Evolutionary conservation across 225 moss, liverwort and hornwort species (phyloP).

Genomic region (Bryoerythrophyllum caledonicum): DNA sequence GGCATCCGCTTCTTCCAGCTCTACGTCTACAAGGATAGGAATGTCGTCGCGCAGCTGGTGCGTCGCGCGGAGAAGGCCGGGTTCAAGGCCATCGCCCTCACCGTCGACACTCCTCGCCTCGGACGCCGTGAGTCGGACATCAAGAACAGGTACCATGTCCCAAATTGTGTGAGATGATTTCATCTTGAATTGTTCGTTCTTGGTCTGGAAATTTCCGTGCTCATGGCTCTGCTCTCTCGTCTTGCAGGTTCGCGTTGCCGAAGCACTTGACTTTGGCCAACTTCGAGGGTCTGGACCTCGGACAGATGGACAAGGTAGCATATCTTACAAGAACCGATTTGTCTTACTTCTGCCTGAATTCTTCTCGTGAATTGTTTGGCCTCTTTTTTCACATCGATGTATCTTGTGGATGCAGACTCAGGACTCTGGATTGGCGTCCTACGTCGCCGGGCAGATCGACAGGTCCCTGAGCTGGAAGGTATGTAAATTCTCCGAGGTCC

Average conservation of each 20-base stretch:
- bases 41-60: slow-evolving; percentile 61
- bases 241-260: slow-evolving; percentile 63
- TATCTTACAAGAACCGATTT: not conserved
- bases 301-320: slow-evolving; percentile 59
- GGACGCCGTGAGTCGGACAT: slow-evolving; percentile 79
- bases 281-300: slow-evolving; percentile 70
- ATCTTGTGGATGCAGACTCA: slow-evolving; percentile 40
- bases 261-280: slow-evolving; percentile 64
- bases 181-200: too few relatives aligned
- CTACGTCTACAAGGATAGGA: slow-evolving; percentile 74
- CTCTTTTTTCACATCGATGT: not conserved
- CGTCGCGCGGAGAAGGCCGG: slow-evolving; percentile 77
- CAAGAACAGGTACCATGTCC: slow-evolving; percentile 60
- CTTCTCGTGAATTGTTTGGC: not conserved
- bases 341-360: not conserved
- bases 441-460: slow-evolving; percentile 64
- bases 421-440: slow-evolving; percentile 61
- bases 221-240: not conserved
- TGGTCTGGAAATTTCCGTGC: not conserved
- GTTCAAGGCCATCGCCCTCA: slow-evolving; percentile 78
- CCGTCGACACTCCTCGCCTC: slow-evolving; percentile 68
- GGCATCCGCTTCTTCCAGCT: slow-evolving; percentile 74
- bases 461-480: slow-evolving; percentile 83
- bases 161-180: not conserved
- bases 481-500: not conserved